phyloP scores from a whole-genome alignment of 2,329 filamentous ascomycete species.

The Colletotrichum higginsianum region DNA sequence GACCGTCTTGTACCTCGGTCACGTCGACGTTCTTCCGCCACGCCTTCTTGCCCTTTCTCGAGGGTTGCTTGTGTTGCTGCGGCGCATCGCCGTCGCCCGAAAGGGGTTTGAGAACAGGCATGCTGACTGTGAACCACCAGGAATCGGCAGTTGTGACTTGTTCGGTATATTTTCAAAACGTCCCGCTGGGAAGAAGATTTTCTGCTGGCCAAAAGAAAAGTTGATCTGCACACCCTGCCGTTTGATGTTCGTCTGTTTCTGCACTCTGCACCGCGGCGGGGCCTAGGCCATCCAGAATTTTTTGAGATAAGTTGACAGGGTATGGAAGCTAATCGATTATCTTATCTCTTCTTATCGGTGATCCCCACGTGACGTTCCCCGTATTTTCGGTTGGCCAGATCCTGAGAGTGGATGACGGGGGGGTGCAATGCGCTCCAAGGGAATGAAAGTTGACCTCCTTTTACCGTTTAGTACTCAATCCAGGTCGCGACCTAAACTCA shows the following conservation, averaged over 20 bases:
- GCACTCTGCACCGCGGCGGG: slow-evolving; percentile 24
- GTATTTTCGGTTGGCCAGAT: slow-evolving; percentile 8
- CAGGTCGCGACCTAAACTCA: slow-evolving; percentile 23
- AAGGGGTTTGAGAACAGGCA: slow-evolving; percentile 68
- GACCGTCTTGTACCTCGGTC: slow-evolving; percentile 84
- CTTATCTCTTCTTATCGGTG: slow-evolving; percentile 30
- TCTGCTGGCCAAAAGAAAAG: slow-evolving; percentile 30
- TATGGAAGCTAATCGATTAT: background rate
- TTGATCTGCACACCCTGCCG: slow-evolving; percentile 21
- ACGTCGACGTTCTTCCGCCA: slow-evolving; percentile 99
- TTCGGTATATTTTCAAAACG: background rate
- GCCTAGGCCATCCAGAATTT: slow-evolving; percentile 39
- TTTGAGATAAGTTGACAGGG: slow-evolving; percentile 25
- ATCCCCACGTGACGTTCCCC: slow-evolving; percentile 29
- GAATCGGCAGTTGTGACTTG: background rate
- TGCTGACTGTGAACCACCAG: slow-evolving; percentile 47
- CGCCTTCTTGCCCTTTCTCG: slow-evolving; percentile 97
- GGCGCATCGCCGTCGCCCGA: slow-evolving; percentile 73
- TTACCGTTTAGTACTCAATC: slow-evolving; percentile 29
- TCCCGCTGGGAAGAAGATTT: background rate
- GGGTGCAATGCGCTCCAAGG: slow-evolving; percentile 28
- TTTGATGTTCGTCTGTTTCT: slow-evolving; percentile 20
- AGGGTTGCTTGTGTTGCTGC: slow-evolving; percentile 87
- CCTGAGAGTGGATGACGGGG: slow-evolving; percentile 31
- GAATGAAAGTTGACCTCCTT: slow-evolving; percentile 37